Evolutionary conservation across 2,329 filamentous ascomycete genomes (phyloP).

Genomic region (Atkinsonella hypoxylon): DNA sequence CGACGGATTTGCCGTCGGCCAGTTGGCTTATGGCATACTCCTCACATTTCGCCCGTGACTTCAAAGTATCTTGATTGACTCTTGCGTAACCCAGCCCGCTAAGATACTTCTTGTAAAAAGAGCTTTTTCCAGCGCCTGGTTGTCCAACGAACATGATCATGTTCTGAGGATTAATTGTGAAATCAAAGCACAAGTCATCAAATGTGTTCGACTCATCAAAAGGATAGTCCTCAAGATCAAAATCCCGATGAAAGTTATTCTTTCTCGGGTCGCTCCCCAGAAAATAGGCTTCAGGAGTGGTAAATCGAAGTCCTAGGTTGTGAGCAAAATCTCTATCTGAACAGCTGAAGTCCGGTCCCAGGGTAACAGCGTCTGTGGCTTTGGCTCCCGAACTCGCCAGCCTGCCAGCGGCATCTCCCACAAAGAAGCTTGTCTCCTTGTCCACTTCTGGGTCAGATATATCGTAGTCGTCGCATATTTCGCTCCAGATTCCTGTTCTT

Average conservation of each 20-base stretch:
- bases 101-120: constrained; percentile 71
- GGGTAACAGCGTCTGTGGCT: constrained; percentile 11
- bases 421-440: constrained; percentile 61
- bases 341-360: constrained; percentile 49
- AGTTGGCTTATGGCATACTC: constrained; percentile 59
- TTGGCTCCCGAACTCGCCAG: constrained; percentile 24
- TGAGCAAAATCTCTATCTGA: constrained; percentile 69
- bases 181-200: constrained; percentile 25
- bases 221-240: constrained; percentile 54
- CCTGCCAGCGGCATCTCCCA: constrained; percentile 73
- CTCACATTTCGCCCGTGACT: constrained; percentile 58
- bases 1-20: constrained; percentile 54
- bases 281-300: constrained; percentile 90
- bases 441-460: constrained; percentile 51
- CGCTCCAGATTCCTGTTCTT: constrained; percentile 75
- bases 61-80: constrained; percentile 83
- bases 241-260: constrained; percentile 49
- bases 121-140: constrained; percentile 84
- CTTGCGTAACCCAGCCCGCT: constrained; percentile 70
- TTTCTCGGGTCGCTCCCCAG: constrained; percentile 50
- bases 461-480: constrained; percentile 45
- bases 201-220: constrained; percentile 20
- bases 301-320: constrained; percentile 70
- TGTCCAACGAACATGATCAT: constrained; percentile 80
- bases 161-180: constrained; percentile 55